A percentile compares a stretch with the other conserved stretches of the same genome.
Evolutionary conservation across 2,329 filamentous ascomycete species (phyloP).

Genomic region (Fusarium coicis): DNA sequence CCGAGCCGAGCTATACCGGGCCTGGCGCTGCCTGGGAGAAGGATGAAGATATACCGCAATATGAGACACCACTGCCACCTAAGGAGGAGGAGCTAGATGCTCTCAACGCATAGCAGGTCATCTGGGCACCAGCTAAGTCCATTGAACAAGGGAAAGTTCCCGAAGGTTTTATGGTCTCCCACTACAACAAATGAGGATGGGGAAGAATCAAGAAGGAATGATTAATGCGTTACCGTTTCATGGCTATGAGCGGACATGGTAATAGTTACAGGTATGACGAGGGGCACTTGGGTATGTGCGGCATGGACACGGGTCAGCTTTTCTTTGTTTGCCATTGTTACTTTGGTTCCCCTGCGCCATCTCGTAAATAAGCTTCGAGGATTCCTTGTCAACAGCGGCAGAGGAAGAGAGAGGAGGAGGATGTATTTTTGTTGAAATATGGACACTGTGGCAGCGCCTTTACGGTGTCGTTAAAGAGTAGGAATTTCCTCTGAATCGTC

Average conservation of each 20-base stretch:
- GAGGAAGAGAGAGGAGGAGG: constrained; percentile 5
- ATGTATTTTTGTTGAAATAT: constrained; percentile 30
- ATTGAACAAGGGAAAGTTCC: constrained; percentile 7
- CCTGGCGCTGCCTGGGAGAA: constrained; percentile 64
- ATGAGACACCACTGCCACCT: constrained; percentile 52
- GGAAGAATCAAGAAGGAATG: constrained; percentile 30
- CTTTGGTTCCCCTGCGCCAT: constrained; percentile 5
- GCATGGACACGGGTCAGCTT: constrained; percentile 11
- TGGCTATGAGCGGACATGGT: constrained; percentile 20
- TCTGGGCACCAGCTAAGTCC: constrained; percentile 18
- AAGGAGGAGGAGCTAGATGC: constrained; percentile 56
- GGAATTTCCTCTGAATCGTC: constrained; percentile 3
- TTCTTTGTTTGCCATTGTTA: constrained; percentile 17
- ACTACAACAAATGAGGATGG: constrained; percentile 7
- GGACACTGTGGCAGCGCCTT: constrained; percentile 21
- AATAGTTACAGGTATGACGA: constrained; percentile 20
- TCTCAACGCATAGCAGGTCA: constrained; percentile 49
- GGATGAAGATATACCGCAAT: constrained; percentile 54
- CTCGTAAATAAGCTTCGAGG: background rate
- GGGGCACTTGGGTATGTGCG: constrained; percentile 24
- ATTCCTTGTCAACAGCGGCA: background rate
- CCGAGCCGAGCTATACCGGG: constrained; percentile 60
- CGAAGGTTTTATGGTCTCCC: constrained; percentile 3
- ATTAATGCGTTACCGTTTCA: constrained; percentile 36
- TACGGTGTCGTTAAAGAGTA: constrained; percentile 25